These are phyloP conservation scores for Dryas octopetala DNA, from an alignment of 306 rosid species.

Conservation along the genomic window DNA sequence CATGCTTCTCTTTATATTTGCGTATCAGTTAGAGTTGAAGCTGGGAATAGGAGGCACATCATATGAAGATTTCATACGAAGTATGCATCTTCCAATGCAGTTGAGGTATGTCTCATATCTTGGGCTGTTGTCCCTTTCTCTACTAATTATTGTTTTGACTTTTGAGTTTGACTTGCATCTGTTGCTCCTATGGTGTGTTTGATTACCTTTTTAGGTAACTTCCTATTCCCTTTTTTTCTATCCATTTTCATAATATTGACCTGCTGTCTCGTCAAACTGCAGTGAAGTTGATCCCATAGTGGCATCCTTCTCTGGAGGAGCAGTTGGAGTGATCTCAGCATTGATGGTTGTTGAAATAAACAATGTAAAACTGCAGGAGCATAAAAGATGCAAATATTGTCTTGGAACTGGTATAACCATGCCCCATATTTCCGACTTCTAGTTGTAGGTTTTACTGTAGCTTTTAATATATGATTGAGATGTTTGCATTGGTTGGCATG, in stretches of 20 bases:
- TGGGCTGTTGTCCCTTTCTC: constrained; percentile 1
- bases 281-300: constrained; percentile 99
- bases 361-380: constrained; percentile 94
- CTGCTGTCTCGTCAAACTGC: constrained; percentile 28
- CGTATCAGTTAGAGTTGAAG: constrained; percentile 85
- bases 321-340: constrained; percentile 95
- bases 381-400: constrained; percentile 95
- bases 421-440: neutral
- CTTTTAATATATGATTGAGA: constrained; percentile 8
- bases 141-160: neutral
- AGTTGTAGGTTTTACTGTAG: neutral
- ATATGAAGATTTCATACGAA: constrained; percentile 77
- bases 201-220: too few species aligned
- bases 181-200: too few species aligned
- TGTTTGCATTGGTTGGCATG: neutral
- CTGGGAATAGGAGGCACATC: constrained; percentile 97
- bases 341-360: constrained; percentile 96
- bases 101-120: constrained; percentile 65
- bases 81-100: constrained; percentile 86
- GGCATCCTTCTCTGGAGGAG: constrained; percentile 98
- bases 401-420: constrained; percentile 80
- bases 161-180: too few species aligned
- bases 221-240: too few species aligned
- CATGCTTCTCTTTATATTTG: neutral
- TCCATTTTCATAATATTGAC: constrained; percentile 17